Base-by-base conservation (phyloP, 139 green algal genomes). In the Chlorella sp. region DNA sequence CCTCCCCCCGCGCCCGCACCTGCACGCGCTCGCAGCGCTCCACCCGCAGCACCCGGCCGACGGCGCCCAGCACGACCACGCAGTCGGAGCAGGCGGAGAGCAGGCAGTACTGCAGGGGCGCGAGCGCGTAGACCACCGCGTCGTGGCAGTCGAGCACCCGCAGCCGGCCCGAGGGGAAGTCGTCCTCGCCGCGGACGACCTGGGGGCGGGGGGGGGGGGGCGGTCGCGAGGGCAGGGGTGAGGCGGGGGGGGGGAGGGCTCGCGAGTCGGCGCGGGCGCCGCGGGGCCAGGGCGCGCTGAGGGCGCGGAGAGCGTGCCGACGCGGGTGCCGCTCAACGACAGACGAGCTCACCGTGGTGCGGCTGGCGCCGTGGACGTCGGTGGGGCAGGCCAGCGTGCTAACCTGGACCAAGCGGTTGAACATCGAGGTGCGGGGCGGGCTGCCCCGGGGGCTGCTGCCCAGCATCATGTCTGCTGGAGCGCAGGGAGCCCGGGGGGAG, bases 121-220 rank as follows among this genome's bases (percentile, higher is more conserved):
- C 89, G 46, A 97, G 87, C 12, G 86, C 71, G 79, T 97, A 97
- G n/a, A 97, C 84, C 36, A 92, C 77, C 2, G 84, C 85, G 71
- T 98, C 93, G 67, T 94, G 88, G 88, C 93, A 97, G 85, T 96
- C 90, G 9, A 87, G 77, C 25, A 97, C 66, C 53, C 69, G 36
- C 67, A 86, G 45, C n/a, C 71, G 36, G 27, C 70, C 83, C 19
- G 38, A 43, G 74, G 87, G 80, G 51, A 93, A 87, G 64, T 92
- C 88, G n/a, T 79, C 79, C 77, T 95, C 91, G 29, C 93, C 93
- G 17, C 87, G 82, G 60, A 93, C 85, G 25, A 97, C 87, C 11
- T 58, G 48, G 17, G 17, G 21, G 48, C 48, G 17, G 48, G 17
- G 21, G 17, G 21, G 17, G 48, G 17, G 21, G 17, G 21, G 17